Percentiles rank a stretch among this genome's conserved stretches.
phyloP scores from a whole-genome alignment of 306 rosid genomes.

The Dryas alaskensis region DNA sequence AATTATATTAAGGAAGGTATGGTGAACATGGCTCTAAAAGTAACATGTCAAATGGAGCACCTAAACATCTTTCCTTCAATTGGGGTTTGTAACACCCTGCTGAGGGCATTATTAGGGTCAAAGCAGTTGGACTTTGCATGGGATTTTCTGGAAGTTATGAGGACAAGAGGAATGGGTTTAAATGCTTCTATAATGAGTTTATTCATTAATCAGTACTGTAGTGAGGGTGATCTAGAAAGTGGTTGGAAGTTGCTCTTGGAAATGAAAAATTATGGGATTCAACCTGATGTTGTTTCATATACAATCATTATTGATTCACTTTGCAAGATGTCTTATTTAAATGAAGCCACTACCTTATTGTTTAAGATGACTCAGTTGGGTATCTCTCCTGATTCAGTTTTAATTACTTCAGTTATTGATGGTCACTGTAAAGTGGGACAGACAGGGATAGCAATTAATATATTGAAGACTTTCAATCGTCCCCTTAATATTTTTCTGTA shows the following conservation, averaged over 20 bases:
- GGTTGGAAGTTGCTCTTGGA: slow-evolving; percentile 35
- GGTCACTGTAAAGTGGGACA: slow-evolving; percentile 36
- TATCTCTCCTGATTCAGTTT: slow-evolving; percentile 35
- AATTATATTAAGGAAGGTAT: slow-evolving; percentile 30
- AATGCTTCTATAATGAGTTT: slow-evolving; percentile 28
- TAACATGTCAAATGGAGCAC: slow-evolving; percentile 29
- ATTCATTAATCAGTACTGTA: slow-evolving; percentile 33
- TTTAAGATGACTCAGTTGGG: slow-evolving; percentile 34
- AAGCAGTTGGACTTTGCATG: slow-evolving; percentile 30
- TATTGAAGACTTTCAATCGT: slow-evolving; percentile 30
- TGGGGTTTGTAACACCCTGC: slow-evolving; percentile 21
- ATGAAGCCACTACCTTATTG: slow-evolving; percentile 35
- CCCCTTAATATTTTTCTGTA: slow-evolving; percentile 32
- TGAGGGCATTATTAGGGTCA: slow-evolving; percentile 25
- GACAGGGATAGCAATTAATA: slow-evolving; percentile 19
- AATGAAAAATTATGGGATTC: slow-evolving; percentile 26
- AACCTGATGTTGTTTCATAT: slow-evolving; percentile 37
- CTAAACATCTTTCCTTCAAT: slow-evolving; percentile 32
- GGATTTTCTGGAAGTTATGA: slow-evolving; percentile 32
- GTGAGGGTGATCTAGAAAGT: slow-evolving; percentile 25
- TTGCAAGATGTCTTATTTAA: slow-evolving; percentile 27
- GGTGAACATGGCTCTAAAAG: slow-evolving; percentile 22
- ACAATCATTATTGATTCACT: slow-evolving; percentile 34
- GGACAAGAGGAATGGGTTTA: slow-evolving; percentile 22
- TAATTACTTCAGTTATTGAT: slow-evolving; percentile 33